These are phyloP conservation scores for Boletus huronensis DNA, from an alignment of 768 basidiomycete species.

Conservation along the genomic window DNA sequence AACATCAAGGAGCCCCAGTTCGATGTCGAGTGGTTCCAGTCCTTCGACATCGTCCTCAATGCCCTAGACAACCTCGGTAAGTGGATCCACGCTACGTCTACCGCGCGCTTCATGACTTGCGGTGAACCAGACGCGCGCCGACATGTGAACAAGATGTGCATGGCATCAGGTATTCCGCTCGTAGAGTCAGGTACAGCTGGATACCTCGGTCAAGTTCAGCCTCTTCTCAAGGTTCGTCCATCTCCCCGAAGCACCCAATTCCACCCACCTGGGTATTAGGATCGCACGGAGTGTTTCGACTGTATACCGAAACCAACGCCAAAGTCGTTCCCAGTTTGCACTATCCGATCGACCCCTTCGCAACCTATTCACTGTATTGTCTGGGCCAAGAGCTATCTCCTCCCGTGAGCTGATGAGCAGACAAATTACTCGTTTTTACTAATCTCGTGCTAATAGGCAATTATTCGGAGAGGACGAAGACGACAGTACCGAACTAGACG, in stretches of 20 bases:
- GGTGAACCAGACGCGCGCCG: constrained; percentile 73
- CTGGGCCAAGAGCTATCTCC: constrained; percentile 96
- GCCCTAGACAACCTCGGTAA: constrained; percentile 93
- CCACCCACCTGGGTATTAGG: constrained; percentile 41
- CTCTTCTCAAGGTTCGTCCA: constrained; percentile 70
- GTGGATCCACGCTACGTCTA: constrained; percentile 19
- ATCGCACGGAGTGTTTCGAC: constrained; percentile 91
- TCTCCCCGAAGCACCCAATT: background rate
- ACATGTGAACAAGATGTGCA: constrained; percentile 98
- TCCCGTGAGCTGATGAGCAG: constrained; percentile 56
- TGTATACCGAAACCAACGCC: constrained; percentile 92
- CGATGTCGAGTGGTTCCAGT: constrained; percentile 85
- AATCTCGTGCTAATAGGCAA: constrained; percentile 50
- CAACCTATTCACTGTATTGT: constrained; percentile 99
- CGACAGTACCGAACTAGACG: constrained; percentile 77
- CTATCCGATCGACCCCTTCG: constrained; percentile 93
- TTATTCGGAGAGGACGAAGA: constrained; percentile 93
- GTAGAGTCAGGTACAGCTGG: constrained; percentile 98
- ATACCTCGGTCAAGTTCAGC: constrained; percentile 95
- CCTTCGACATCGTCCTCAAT: constrained; percentile 91
- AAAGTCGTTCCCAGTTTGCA: constrained; percentile 96
- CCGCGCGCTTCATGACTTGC: background rate
- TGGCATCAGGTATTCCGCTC: constrained; percentile 84
- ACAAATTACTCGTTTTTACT: background rate
- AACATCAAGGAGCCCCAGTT: constrained; percentile 94